Evolutionary conservation across 1,139 yeast species (phyloP), one percentile per base, ranked within the genome.

Genomic region (Blastobotrys proliferans): DNA sequence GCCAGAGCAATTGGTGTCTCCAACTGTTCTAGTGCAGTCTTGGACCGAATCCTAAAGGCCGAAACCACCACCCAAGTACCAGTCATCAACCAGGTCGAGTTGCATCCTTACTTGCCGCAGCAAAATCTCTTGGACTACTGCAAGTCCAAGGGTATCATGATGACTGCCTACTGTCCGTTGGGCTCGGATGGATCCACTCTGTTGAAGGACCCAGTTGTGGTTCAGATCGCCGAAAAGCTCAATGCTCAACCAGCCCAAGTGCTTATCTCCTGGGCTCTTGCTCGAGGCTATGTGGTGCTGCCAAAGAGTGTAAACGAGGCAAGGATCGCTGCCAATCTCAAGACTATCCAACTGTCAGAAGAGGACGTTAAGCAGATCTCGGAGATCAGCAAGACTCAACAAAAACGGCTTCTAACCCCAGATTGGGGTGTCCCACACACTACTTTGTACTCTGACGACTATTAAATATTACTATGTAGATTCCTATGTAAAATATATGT

Each of bases 111-210:
- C 55, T 69, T 83, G 50, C 87, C 88, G 33, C 92, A 84, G 63
- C 70, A 64, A 27, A 79, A 81, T 55, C 69, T 85, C 48, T 62
- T 77, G 35, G 73, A 74, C 34, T 83, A 62, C 59, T 70, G 77
- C 57, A 66, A 71, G 46, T 58, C 68, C 26, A 68, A 83, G 51
- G 72, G 70, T 28, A 82, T 85, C 49, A 61, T 70, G 5, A 61
- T 81, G 38, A 83, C 81, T 61, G 90, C 92, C 17, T 86, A 83
- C 64, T 79, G 87, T 3, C 83, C 95, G 4, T 82, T 86, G 17
- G 65, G 53, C 50, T 69, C 45, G 51, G 66, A 48, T 51, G 40
- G 41, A 24, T 33, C 48, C 11, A 42, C 44, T 11, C 49, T 58
- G 38, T 50, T 57, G 28, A 64, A 69, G 38, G 75, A 82, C 53